Evolutionary conservation across 306 rosid species (phyloP), one percentile per base, ranked within the genome.

Genomic region (Dalbergia cochinchinensis): DNA sequence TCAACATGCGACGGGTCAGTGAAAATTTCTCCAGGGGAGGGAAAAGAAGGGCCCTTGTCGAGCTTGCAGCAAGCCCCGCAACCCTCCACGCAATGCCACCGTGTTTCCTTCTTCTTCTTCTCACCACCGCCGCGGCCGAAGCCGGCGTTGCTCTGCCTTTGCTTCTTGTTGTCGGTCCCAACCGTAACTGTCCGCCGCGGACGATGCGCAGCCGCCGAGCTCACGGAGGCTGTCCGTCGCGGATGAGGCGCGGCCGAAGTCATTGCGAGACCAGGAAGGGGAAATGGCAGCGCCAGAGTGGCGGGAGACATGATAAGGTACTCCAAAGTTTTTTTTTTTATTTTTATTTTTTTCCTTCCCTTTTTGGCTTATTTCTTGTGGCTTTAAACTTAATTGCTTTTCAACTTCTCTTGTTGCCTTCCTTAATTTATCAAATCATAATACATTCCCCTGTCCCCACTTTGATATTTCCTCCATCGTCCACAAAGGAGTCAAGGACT

Each of bases 41-140:
- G 75, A 63, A 91, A 92, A 82, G 94, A 91, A 8, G 95, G 92
- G 18, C 93, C 98, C 53, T 88, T 92, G 42, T 86, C 83, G 20
- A 95, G 94, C 82, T 90, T 92, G 81, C 99, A 92, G 83, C 97
- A 95, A 45, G 97, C 97, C 0, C 99, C 99, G 54, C 99, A 95
- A 14, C 92, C 87, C 80, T 92, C 94, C 11, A 90, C 92, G 84
- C 99, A 95, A 16, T 76, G 88, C 97, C 98, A 95, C 5, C 70
- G 14, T 4, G 66, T 60, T 16, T 90, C 92, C 77, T 88, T 90
- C 79, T 73, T 87, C 50, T 61, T 5, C 50, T 77, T 15, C 19
- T 35, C 44, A 31, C 85, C 59, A 6, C 7, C 16, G 1, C 89
- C 85, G 16, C 16, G 19, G 57, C 14, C 14, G 57, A 7, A 2